Conservation (phyloP, 257 asterid genomes). For the Apocynum venetum region DNA sequence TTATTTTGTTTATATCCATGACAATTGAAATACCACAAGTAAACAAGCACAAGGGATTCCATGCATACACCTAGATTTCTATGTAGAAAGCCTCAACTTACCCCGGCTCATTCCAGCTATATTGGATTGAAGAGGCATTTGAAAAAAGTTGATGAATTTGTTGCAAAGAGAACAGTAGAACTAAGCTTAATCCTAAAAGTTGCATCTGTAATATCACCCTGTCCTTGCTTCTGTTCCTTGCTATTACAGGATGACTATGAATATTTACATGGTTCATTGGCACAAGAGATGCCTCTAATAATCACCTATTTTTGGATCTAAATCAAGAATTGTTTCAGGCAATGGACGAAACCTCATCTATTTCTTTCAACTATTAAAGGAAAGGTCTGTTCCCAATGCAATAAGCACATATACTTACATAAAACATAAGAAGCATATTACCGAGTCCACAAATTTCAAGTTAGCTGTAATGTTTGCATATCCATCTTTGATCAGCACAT, state of each 20-base stretch:
- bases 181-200: neutral
- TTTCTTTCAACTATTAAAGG: neutral
- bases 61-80: neutral
- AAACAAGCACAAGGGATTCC: neutral
- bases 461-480: slow-evolving; percentile 60
- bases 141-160: neutral
- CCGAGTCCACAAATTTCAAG: slow-evolving; percentile 66
- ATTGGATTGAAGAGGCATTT: neutral
- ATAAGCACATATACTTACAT: neutral
- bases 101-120: neutral
- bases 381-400: neutral
- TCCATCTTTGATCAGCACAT: slow-evolving; percentile 71
- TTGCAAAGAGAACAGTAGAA: neutral
- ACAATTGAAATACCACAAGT: neutral
- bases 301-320: neutral
- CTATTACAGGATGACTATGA: neutral
- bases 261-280: neutral
- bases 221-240: neutral
- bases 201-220: neutral
- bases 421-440: slow-evolving; percentile 24
- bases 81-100: neutral
- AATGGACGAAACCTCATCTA: neutral
- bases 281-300: neutral
- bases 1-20: neutral
- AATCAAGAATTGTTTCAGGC: neutral